A percentile compares a stretch with the other conserved stretches of the same genome.
Evolutionary conservation across 192 early-diverging fungal genomes (phyloP).

Genomic region (Backusella luteola): DNA sequence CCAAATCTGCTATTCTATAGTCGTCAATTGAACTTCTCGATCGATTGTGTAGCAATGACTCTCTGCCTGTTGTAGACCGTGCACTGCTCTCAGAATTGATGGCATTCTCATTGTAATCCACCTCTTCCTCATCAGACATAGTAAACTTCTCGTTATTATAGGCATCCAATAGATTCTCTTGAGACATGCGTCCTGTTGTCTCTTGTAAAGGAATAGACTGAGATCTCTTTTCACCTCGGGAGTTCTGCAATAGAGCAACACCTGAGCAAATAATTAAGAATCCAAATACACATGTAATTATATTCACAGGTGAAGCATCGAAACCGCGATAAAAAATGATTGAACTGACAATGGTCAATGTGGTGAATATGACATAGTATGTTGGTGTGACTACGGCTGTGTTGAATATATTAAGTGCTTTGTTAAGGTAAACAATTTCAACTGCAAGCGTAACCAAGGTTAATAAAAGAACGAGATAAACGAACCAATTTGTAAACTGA

Average conservation of each 20-base stretch:
- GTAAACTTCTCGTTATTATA: slow-evolving; percentile 17
- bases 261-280: slow-evolving; percentile 91
- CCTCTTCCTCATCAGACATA: slow-evolving; percentile 15
- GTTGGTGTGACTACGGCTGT: slow-evolving; percentile 85
- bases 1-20: background rate
- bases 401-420: slow-evolving; percentile 88
- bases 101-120: background rate
- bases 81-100: background rate
- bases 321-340: slow-evolving; percentile 86
- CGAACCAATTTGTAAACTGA: slow-evolving; percentile 80
- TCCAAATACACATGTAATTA: slow-evolving; percentile 79
- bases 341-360: slow-evolving; percentile 86
- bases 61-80: background rate
- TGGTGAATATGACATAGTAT: slow-evolving; percentile 95
- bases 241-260: slow-evolving; percentile 71
- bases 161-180: slow-evolving; percentile 13
- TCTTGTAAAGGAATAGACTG: background rate
- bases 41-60: background rate
- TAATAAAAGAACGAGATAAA: slow-evolving; percentile 78
- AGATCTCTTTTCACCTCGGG: slow-evolving; percentile 16
- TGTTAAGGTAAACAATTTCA: slow-evolving; percentile 97
- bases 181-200: background rate
- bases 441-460: slow-evolving; percentile 76
- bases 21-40: background rate
- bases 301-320: slow-evolving; percentile 63